These are phyloP conservation scores for Lentinula raphanica DNA, from an alignment of 768 basidiomycete species.

Conservation along the genomic window DNA sequence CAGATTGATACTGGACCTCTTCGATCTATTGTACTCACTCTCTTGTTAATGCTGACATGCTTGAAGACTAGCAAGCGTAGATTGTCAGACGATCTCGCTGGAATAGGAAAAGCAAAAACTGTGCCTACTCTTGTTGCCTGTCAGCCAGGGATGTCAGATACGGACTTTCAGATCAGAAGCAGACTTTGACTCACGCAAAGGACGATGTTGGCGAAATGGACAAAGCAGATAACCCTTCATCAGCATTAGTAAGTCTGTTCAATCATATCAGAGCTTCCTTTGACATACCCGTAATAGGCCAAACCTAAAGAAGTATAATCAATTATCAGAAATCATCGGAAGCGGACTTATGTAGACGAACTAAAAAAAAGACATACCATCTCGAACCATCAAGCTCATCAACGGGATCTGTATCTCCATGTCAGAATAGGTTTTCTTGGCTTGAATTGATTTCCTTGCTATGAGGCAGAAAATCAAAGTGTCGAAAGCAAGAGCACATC, in stretches of 20 bases:
- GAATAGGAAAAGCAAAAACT: background rate
- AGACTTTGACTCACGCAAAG: background rate
- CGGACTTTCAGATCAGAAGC: background rate
- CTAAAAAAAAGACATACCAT: background rate
- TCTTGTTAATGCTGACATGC: background rate
- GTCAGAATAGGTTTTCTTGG: background rate
- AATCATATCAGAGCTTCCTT: no score
- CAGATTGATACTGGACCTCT: no score
- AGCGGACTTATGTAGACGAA: no score
- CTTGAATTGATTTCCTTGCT: background rate
- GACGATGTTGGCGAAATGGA: background rate
- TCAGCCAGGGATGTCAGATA: background rate
- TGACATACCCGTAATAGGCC: background rate
- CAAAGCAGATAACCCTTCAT: background rate
- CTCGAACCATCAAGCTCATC: background rate
- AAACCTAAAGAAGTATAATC: background rate
- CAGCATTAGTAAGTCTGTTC: background rate
- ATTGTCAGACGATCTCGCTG: background rate
- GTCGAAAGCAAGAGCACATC: background rate
- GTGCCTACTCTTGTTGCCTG: conserved; percentile 2
- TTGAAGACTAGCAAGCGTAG: background rate
- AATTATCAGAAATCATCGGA: background rate
- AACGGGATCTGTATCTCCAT: background rate
- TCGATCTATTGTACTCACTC: background rate
- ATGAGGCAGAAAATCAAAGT: background rate